Evolutionary conservation across 345 rosid genomes (phyloP), one percentile per base, ranked within the genome.

Genomic region (Populus deltoides): DNA sequence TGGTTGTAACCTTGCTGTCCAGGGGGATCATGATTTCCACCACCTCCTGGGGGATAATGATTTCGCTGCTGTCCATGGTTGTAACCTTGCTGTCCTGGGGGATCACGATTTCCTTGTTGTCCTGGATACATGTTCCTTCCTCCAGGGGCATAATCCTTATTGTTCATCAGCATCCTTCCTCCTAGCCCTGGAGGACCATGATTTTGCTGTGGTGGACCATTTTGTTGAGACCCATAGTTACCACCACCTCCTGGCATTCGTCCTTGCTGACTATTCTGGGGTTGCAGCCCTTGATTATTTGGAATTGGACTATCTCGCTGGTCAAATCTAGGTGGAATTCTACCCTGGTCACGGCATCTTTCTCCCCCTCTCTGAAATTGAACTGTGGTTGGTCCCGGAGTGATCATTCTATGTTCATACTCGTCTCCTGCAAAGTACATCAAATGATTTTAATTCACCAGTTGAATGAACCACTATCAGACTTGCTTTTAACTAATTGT

Each of bases 321-420:
- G 59, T 75, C 36, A 76, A 75, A 57, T 63, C 72, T 86, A 66
- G 76, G 84, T 51, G 74, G 35, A 66, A 70, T 82, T 74, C 86
- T 83, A 65, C 62, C 83, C 38, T 83, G 75, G 16, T 90, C 90
- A 70, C 88, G 88, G 73, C 65, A 41, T 86, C 89, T 87, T 5
- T 85, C 79, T 16, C 87, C 77, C 71, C 76, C 76, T 75, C 53
- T 70, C 25, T 90, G 97, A n/a, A 62, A 62, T 27, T 27, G 38
- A 73, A 88, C 47, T 24, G 97, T 97, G 13, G 95, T 97, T 16
- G 98, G 98, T 80, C 97, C 88, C 20, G 79, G 94, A 29, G 92
- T 91, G 43, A 93, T 93, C 25, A 87, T 85, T 49, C 99, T 98
- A 72, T 93, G 89, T 76, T 90, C 96, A 35, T 96, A 93, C 76